Evolutionary conservation across 345 rosid species (phyloP).

Genomic region (Pelargonium nanum): DNA sequence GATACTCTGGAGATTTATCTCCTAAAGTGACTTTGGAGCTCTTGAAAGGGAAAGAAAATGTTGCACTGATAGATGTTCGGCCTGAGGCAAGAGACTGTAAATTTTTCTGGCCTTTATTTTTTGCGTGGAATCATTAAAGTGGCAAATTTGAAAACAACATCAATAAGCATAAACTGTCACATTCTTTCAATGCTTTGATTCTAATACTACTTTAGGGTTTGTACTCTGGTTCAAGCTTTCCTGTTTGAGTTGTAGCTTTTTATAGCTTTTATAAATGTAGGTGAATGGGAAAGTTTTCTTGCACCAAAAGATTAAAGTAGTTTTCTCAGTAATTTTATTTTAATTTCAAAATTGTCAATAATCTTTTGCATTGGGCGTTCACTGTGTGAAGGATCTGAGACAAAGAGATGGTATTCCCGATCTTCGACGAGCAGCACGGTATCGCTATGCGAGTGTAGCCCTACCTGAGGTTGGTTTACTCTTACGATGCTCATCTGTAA

Average conservation of each 20-base stretch:
- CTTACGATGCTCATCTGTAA: slow-evolving; percentile 7
- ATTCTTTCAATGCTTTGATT: slow-evolving; percentile 6
- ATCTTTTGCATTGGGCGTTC: slow-evolving; percentile 7
- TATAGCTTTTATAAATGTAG: slow-evolving; percentile 1
- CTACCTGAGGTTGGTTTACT: slow-evolving; percentile 62
- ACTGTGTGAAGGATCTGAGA: slow-evolving; percentile 52
- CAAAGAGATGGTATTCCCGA: slow-evolving; percentile 89
- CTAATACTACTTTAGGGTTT: slow-evolving; percentile 3
- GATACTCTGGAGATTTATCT: slow-evolving; percentile 88
- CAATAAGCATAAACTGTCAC: slow-evolving; percentile 7
- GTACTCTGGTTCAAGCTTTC: slow-evolving; percentile 2
- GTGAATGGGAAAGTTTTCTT: background rate
- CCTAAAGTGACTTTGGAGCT: slow-evolving; percentile 63
- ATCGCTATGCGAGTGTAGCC: slow-evolving; percentile 63
- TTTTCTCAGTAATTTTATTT: background rate
- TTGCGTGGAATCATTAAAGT: background rate
- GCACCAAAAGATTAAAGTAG: background rate
- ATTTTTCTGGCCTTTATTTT: slow-evolving; percentile 23
- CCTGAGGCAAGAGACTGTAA: slow-evolving; percentile 74
- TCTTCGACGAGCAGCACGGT: slow-evolving; percentile 79
- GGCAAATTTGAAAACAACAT: background rate
- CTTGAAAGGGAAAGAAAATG: slow-evolving; percentile 53
- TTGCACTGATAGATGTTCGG: slow-evolving; percentile 77
- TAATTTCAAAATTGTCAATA: slow-evolving; percentile 1
- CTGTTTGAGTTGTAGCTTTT: slow-evolving; percentile 7